These are phyloP conservation scores for Kodamaea fungicola DNA, from an alignment of 1,139 yeast genomes.

Conservation along the genomic window DNA sequence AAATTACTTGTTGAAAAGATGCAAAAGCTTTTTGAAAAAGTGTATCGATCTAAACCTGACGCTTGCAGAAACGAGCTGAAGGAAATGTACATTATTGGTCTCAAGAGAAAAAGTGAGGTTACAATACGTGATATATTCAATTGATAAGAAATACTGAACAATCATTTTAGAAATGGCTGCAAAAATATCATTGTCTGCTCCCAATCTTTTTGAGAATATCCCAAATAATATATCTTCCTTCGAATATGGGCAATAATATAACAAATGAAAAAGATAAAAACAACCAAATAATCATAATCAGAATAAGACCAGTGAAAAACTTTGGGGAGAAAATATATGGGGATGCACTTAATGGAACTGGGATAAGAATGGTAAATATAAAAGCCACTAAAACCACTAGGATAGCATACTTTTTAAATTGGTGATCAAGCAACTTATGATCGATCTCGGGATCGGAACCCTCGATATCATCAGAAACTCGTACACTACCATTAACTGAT, in stretches of 20 bases:
- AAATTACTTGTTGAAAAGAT: conserved; percentile 22
- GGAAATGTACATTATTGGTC: conserved; percentile 36
- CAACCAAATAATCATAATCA: conserved; percentile 18
- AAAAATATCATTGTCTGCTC: conserved; percentile 1
- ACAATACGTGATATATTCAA: conserved; percentile 3
- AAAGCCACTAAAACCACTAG: conserved; percentile 14
- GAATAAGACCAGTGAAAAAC: conserved; percentile 16
- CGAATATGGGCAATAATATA: conserved; percentile 15
- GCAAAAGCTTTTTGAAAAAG: conserved; percentile 28
- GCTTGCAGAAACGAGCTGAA: conserved; percentile 40
- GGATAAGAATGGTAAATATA: conserved; percentile 14
- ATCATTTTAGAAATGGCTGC: not conserved
- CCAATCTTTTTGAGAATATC: conserved; percentile 5
- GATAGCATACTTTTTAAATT: conserved; percentile 18
- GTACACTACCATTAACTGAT: not conserved
- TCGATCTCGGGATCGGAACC: conserved; percentile 10
- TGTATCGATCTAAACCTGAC: conserved; percentile 31
- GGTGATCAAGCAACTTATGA: conserved; percentile 11
- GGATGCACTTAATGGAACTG: conserved; percentile 14
- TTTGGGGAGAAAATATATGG: conserved; percentile 17
- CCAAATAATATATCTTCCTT: conserved; percentile 15
- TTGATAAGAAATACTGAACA: not conserved
- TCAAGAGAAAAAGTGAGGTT: conserved; percentile 14
- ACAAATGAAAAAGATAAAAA: conserved; percentile 16
- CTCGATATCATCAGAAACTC: not conserved